Evolutionary conservation across 768 basidiomycete species (phyloP), one percentile per base, ranked within the genome.

Genomic region (Saitozyma sp.): DNA sequence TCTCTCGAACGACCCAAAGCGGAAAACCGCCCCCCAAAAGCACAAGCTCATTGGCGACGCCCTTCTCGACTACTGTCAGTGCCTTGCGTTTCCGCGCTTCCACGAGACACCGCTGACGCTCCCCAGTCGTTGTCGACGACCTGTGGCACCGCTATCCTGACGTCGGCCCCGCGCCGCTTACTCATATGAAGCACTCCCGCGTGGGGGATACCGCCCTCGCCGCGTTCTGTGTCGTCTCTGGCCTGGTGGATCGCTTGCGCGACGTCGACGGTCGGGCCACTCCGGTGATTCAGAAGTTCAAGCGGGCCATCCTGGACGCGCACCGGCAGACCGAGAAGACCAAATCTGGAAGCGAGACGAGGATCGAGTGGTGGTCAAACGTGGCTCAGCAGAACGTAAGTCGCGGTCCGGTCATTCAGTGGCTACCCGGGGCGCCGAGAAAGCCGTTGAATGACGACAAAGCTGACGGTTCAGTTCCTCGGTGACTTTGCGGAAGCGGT

Each of bases 1-100:
- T 19, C 17, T 45, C 4, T 43, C 41, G 6, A 8, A n/a, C 43
- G 29, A 29, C 19, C 45, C 29, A 29, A 29, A 29, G 29, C 29
- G 29, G 29, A 29, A 29, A 29, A 29, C 29, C 29, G 70, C 61
- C 2, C 63, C 59, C 39, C 59, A 63, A 14, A 54, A 62, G 48
- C 71, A 67, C 56, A 63, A 63, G 38, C 58, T 68, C 16, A 43
- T 74, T 5, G 73, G 73, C 0, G 68, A 74, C 52, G 70, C 73
- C 11, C 37, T 74, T 1, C 39, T 71, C 4, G 70, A 71, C 51
- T 71, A 66, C 49, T 64, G 73, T 74, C 42, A 56, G 73, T 66
- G 16, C 20, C 8, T 49, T 48, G 45, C 19, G 14, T 2, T 56
- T 9, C 19, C n/a, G 11, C 45, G 45, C 45, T 46, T 46, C 2